A percentile compares a stretch with the other conserved stretches of the same genome.
phyloP scores from a whole-genome alignment of 371 early-diverging fungal species.

The Mucor indicus region DNA sequence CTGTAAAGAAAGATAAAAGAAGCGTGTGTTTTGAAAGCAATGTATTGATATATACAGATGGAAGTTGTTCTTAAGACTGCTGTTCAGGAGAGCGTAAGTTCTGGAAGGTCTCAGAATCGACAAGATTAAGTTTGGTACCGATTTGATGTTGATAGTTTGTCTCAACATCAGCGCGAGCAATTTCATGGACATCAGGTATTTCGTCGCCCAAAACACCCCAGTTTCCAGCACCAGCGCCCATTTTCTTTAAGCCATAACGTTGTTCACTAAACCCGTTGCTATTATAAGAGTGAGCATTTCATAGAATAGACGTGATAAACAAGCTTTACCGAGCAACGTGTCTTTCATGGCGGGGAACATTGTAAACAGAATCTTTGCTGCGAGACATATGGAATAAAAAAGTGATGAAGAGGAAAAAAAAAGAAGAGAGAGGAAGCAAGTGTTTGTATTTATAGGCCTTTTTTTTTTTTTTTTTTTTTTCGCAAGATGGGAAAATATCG shows the following conservation, averaged over 20 bases:
- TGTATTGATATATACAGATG: too few relatives aligned
- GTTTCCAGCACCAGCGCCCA: conserved; percentile 25
- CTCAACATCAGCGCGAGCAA: conserved; percentile 17
- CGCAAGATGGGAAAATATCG: too few relatives aligned
- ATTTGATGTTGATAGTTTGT: background rate
- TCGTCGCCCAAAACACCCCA: conserved; percentile 31
- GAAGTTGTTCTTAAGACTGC: too few relatives aligned
- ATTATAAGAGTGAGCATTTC: background rate
- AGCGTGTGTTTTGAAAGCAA: too few relatives aligned
- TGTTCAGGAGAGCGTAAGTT: conserved; percentile 16
- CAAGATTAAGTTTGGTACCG: conserved; percentile 17
- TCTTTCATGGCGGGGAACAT: conserved; percentile 17
- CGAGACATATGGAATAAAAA: too few relatives aligned
- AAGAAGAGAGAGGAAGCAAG: too few relatives aligned
- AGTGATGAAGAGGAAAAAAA: too few relatives aligned
- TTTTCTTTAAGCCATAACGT: conserved; percentile 23
- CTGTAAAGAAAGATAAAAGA: too few relatives aligned
- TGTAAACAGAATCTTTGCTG: conserved; percentile 17
- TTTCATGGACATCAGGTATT: conserved; percentile 18
- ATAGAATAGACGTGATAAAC: background rate
- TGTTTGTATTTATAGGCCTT: too few relatives aligned
- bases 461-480: too few relatives aligned
- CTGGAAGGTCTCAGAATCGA: conserved; percentile 21
- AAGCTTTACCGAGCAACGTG: conserved; percentile 23
- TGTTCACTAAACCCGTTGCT: conserved; percentile 25